Evolutionary conservation across 2,329 filamentous ascomycete genomes (phyloP), one percentile per base, ranked within the genome.

Genomic region (Curvularia lunata): DNA sequence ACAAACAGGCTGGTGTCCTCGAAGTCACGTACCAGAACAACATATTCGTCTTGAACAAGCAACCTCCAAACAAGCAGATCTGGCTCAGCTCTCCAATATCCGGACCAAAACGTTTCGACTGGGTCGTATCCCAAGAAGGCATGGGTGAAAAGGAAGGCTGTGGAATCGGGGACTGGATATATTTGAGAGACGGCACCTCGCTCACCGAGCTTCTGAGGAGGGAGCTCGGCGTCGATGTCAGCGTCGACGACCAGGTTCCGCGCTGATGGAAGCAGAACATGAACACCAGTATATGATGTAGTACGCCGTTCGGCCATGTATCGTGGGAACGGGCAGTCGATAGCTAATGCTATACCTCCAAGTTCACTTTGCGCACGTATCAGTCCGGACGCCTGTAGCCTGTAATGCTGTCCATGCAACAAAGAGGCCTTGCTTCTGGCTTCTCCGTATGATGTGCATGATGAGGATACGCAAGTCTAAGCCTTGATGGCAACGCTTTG

Each of bases 21-120:
- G 92, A 88, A 62, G 83, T 98, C 67, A 86, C 87, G 1, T 81
- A 83, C 12, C 82, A 86, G 49, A 92, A 93, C 61, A 56, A 69
- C 61, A 94, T 87, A 28, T 99, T 96, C 75, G 91, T 99, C 59
- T 85, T 99, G 80, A 99, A 99, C 85, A 99, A 99, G 79, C 95
- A 99, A 78, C 95, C 95, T 0, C 92, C 94, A 19, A 98, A 97
- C 83, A 95, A 92, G 82, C 95, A 89, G 71, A 97, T 99, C 73
- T 99, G 95, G 95, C 86, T 98, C 45, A 95, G 91, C 37, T 96
- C 92, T 42, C 95, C 95, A 4, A 82, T 92, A 52, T 93, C 91
- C 5, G 95, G 95, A 0, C 95, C 95, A 13, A 97, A 97, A 80
- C 88, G 94, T 57, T 99, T 89, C 80, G 93, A 98, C 77, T 99